Base-by-base conservation (phyloP, 2,329 filamentous ascomycete genomes). In the Ascochyta koolunga region DNA sequence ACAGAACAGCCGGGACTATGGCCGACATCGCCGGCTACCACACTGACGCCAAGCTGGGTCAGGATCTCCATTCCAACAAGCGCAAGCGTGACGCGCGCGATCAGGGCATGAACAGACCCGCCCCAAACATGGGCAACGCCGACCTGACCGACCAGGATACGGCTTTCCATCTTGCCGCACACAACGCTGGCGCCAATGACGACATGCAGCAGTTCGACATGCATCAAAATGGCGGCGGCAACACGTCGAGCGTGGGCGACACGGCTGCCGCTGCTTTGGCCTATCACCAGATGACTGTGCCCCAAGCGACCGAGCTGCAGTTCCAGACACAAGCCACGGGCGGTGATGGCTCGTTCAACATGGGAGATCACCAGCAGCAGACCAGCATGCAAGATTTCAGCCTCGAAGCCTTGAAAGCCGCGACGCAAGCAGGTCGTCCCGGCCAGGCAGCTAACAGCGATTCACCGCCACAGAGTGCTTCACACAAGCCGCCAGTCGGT, bases 401-500 rank as follows among this genome's bases (percentile, higher is more conserved):
- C 42, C 80, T 83, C 48, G 80, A 82, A 50, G 78, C 80, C 38
- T 77, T 82, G 27, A 81, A 82, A 60, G 79, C 77, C 15, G 79
- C 77, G 10, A 73, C 72, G 39, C 69, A 73, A 64, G 80, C 61
- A 75, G 79, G 61, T 75, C 82, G 68, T 74, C 80, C 50, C 78
- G 83, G 53, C 19, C 69, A 69, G 50, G 45, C 65, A 25, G 61
- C 63, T 8, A 59, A 63, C 27, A 74, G 70, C 61, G 73, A 74
- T 37, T 73, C 72, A 24, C 69, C 73, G 10, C 72, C 73, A 15
- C 66, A 66, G 40, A 67, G 63, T 33, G 55, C 62, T 15, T 56
- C 68, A 22, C 71, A 70, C 39, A 98, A 97, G 76, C 93, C 93
- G 7, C 86, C 88, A 6, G 95, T 98, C n/a, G 95, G 95, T 2